Evolutionary conservation across 768 basidiomycete genomes (phyloP).

Genomic region (Boletus speciosus): DNA sequence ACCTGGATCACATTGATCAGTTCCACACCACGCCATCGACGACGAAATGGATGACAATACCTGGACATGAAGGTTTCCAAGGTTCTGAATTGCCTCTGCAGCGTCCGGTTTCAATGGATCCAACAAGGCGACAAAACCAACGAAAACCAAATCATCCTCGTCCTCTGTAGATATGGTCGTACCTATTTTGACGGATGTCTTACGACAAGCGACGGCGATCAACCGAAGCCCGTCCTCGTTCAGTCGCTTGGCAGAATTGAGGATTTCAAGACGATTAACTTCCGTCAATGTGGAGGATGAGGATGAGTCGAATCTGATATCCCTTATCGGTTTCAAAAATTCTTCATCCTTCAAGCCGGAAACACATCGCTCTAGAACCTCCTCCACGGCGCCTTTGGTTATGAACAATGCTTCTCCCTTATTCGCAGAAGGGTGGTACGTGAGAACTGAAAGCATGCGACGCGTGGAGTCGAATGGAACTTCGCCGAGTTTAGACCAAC

Average conservation of each 20-base stretch:
- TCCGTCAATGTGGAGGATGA: constrained; percentile 16
- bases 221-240: constrained; percentile 33
- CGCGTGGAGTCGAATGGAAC: constrained; percentile 37
- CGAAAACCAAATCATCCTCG: constrained; percentile 28
- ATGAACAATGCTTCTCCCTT: constrained; percentile 23
- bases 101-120: constrained; percentile 33
- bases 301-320: constrained; percentile 17
- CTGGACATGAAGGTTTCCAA: constrained; percentile 29
- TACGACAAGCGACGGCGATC: constrained; percentile 29
- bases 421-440: constrained; percentile 21
- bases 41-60: constrained; percentile 10
- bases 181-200: constrained; percentile 13
- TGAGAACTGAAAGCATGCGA: constrained; percentile 34
- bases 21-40: not conserved
- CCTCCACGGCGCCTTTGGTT: constrained; percentile 32
- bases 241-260: constrained; percentile 24
- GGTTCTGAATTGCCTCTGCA: constrained; percentile 28
- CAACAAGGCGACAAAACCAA: constrained; percentile 29
- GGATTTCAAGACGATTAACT: constrained; percentile 20
- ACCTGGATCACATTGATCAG: constrained; percentile 16
- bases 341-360: constrained; percentile 19
- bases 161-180: constrained; percentile 19
- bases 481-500: constrained; percentile 33
- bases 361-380: constrained; percentile 31
- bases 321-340: constrained; percentile 6